Base-by-base conservation (phyloP, 2,329 filamentous ascomycete genomes). In the Ceratocystis papillata region DNA sequence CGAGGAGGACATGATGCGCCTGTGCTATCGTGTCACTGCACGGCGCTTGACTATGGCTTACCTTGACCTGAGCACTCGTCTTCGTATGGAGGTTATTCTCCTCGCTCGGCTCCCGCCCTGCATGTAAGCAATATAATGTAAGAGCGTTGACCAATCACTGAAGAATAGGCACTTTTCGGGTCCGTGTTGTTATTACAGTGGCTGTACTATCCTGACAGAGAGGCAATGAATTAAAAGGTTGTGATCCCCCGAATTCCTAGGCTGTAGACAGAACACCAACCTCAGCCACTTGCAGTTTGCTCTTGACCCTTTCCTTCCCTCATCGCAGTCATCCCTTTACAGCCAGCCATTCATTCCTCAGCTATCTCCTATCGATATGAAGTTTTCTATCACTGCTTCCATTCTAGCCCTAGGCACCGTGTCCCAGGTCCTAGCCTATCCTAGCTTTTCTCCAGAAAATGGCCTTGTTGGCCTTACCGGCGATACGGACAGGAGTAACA, bases 351-450 rank as follows among this genome's bases (percentile, higher is more conserved):
- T 50, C 46, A 25, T 25, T 53, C 7, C 12, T 15, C 10, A 5
- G 12, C 37, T 53, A 17, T 8, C 37, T 45, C 30, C 17, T 10
- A 3, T 28, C 59, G 64, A 64, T 17, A 68, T 68, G 67, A 53
- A 22, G 22, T 57, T 64, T 17, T 66, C 65, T 20, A 37, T 57
- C 28, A 50, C 64, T 30, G 25, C 53, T 59, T 25, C 55, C 45
- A 10, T 68, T 61, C 37, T 67, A 6, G 67, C 63, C 30, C 64
- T 68, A 17, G 61, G 59, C 20, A 63, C 60, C 15, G 61, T 60
- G 17, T 55, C 67, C 25, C 63, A 65, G 41, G 67, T 68, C 30
- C 28, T 65, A 8, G 63, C 63, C 20, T 64, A 63, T 33, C 67
- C 67, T 10, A 41, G 53, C 25, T 10, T n/a, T 20, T 10, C 15